Conservation (phyloP, 2,329 filamentous ascomycete species). For the Fusarium udum region DNA sequence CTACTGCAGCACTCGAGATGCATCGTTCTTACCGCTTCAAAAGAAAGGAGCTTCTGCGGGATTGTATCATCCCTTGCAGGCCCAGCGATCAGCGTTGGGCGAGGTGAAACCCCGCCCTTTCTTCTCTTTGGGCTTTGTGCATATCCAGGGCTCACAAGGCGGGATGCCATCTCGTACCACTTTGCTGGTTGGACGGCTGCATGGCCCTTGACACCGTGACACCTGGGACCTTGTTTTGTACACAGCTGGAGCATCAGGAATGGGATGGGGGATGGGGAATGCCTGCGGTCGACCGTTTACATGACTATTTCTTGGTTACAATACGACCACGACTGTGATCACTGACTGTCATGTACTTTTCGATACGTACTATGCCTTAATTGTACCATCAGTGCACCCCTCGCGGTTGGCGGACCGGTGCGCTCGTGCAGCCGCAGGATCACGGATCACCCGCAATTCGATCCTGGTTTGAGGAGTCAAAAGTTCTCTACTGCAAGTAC, state of each 20-base stretch:
- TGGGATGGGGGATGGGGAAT: not conserved
- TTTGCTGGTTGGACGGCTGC: slow-evolving; percentile 29
- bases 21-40: slow-evolving; percentile 1
- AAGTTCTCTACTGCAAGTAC: slow-evolving; percentile 5
- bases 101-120: slow-evolving; percentile 33
- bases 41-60: slow-evolving; percentile 14
- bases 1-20: slow-evolving; percentile 1
- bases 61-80: slow-evolving; percentile 35
- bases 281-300: not conserved
- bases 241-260: not conserved
- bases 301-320: not conserved
- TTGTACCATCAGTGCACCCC: slow-evolving; percentile 12
- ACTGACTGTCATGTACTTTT: not conserved
- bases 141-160: slow-evolving; percentile 31
- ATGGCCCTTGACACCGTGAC: slow-evolving; percentile 21
- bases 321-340: not conserved
- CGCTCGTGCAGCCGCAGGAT: slow-evolving; percentile 50
- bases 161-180: slow-evolving; percentile 39
- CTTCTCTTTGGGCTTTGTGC: slow-evolving; percentile 37
- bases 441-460: slow-evolving; percentile 44
- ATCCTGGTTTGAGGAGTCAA: slow-evolving; percentile 34
- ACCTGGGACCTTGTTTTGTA: slow-evolving; percentile 3
- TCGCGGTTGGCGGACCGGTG: slow-evolving; percentile 47
- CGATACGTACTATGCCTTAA: not conserved
- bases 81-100: slow-evolving; percentile 32